Evolutionary conservation across 2,329 filamentous ascomycete species (phyloP), one percentile per base, ranked within the genome.

Genomic region (Fusarium zealandicum): DNA sequence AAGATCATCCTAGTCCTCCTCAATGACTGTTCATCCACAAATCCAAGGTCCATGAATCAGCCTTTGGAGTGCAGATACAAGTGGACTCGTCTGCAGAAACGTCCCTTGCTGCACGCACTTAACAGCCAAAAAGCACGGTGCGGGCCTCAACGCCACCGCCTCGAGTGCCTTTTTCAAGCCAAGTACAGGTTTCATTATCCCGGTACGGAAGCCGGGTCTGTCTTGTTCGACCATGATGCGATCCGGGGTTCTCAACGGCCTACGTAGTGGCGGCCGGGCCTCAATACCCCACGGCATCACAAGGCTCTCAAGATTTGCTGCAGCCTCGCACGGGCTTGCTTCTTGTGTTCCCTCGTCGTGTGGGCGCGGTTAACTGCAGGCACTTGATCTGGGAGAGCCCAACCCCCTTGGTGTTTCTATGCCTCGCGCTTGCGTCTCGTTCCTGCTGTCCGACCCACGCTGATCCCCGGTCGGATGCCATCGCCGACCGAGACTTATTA

Each of bases 81-180:
- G 60, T 64, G 60, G 54, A 51, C 48, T 60, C 25, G 36, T 62
- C 54, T 55, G 54, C 57, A 57, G 55, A 52, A 52, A 47, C 35
- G 47, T 59, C 44, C 41, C 43, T 51, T 46, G 38, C 61, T 66
- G 64, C 64, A 66, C 52, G 57, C 61, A 66, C 61, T 65, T 53
- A 57, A 57, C 52, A 53, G 27, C 25, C 43, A 52, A 43, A 25
- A 31, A 35, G 57, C 33, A 43, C 44, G 12, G 45, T 42, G 51
- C 47, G 49, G 48, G 52, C 52, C 60, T 62, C 58, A 49, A 20
- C 51, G 37, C 53, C 48, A 57, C 57, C 40, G 45, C 38, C 50
- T 33, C 35, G 25, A 48, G 48, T 52, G 41, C 32, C 20, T 48
- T 43, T 51, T 30, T 44, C 40, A n/a, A 32, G 18, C 12, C 28